Conservation (phyloP, 192 early-diverging fungal genomes). For the Funneliformis mosseae region DNA sequence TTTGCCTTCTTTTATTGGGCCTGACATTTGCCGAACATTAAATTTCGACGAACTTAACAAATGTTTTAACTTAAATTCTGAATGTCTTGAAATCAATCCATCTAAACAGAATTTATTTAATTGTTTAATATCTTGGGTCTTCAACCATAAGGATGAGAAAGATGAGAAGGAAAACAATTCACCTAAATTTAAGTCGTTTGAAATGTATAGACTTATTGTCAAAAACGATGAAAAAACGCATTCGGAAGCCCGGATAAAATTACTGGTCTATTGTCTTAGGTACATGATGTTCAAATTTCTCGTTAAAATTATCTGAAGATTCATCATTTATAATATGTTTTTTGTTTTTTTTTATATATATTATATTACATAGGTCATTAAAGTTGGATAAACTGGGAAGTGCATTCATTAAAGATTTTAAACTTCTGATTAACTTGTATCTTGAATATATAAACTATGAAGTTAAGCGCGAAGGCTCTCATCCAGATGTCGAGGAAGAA, state of each 20-base stretch:
- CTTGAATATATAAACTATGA: not conserved
- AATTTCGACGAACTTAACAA: conserved; percentile 14
- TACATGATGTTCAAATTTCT: not conserved
- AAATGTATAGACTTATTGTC: not conserved
- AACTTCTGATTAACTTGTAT: not conserved
- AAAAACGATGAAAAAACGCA: not conserved
- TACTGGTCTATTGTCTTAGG: not conserved
- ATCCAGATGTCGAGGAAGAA: not conserved
- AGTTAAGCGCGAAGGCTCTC: not conserved
- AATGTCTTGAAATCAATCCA: not conserved
- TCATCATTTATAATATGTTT: not conserved
- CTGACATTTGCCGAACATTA: not conserved
- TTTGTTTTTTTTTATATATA: not conserved
- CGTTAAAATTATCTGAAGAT: not conserved
- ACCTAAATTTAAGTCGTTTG: conserved; percentile 11
- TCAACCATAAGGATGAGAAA: not conserved
- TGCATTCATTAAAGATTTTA: not conserved
- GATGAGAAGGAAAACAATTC: not conserved
- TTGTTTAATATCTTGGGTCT: conserved; percentile 12
- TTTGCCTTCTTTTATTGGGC: not conserved
- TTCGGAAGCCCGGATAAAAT: not conserved
- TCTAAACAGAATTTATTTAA: not conserved
- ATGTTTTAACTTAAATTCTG: not conserved
- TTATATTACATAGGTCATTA: not conserved
- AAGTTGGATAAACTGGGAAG: not conserved